These are phyloP conservation scores for Turnera subulata DNA, from an alignment of 345 rosid species.

Conservation along the genomic window DNA sequence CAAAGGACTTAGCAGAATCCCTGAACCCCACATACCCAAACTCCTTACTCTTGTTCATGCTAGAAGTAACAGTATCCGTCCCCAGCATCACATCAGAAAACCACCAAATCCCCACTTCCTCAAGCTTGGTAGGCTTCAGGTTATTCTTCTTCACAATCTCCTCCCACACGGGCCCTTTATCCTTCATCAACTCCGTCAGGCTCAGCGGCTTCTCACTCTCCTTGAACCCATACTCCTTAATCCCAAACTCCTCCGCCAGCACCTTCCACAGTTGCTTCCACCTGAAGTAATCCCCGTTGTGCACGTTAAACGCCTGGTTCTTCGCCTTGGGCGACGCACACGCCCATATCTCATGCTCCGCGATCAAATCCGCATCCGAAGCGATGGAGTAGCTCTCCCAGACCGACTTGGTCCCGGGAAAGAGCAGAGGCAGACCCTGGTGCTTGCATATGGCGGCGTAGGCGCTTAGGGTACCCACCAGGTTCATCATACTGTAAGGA, in stretches of 20 bases:
- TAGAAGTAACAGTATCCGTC: constrained; percentile 17
- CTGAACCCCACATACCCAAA: constrained; percentile 78
- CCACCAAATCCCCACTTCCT: constrained; percentile 61
- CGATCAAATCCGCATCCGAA: constrained; percentile 65
- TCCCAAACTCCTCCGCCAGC: constrained; percentile 74
- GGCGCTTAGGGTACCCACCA: constrained; percentile 49
- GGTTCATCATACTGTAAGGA: constrained; percentile 60
- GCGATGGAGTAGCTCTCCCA: constrained; percentile 51
- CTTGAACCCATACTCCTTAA: constrained; percentile 61
- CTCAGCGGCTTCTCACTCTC: constrained; percentile 41
- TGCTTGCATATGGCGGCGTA: constrained; percentile 80
- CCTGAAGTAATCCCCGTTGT: constrained; percentile 67
- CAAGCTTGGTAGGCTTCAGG: constrained; percentile 41
- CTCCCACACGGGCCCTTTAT: constrained; percentile 62
- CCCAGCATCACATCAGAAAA: constrained; percentile 36
- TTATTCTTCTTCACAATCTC: constrained; percentile 66
- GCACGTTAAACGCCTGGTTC: constrained; percentile 69
- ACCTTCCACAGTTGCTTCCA: constrained; percentile 82
- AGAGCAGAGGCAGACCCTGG: constrained; percentile 45
- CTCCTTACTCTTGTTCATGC: constrained; percentile 81
- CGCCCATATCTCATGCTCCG: constrained; percentile 88
- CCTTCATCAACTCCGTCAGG: constrained; percentile 61
- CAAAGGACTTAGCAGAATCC: constrained; percentile 54
- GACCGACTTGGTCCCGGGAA: constrained; percentile 49
- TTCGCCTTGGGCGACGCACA: constrained; percentile 53